A percentile compares a stretch with the other conserved stretches of the same genome.
Conservation (phyloP, 1,284 basidiomycete genomes). For the Inonotus hispidus region DNA sequence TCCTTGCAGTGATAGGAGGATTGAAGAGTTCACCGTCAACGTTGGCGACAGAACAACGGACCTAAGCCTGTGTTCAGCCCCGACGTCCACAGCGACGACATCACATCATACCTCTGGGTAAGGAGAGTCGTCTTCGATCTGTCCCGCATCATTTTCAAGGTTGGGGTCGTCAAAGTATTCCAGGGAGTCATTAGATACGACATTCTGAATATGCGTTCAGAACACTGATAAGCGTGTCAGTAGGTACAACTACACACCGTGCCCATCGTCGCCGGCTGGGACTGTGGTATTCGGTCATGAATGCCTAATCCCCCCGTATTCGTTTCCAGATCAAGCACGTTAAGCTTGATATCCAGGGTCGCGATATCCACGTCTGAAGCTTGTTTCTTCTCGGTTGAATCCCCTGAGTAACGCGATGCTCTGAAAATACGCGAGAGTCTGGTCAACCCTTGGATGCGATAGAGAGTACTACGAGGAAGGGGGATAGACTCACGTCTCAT, state of each 20-base stretch:
- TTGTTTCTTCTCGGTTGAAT: conserved; percentile 11
- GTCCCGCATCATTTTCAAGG: conserved; percentile 15
- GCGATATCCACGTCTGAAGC: conserved; percentile 14
- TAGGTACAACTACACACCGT: conserved; percentile 6
- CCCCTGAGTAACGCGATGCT: conserved; percentile 3
- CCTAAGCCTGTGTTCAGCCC: too few species aligned
- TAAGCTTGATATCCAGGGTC: conserved; percentile 19
- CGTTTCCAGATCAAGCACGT: conserved; percentile 15
- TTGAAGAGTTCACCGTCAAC: too few species aligned
- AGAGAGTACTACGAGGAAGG: neutral
- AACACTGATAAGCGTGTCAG: neutral
- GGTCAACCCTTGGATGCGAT: conserved; percentile 1
- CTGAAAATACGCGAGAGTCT: neutral
- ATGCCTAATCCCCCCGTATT: neutral
- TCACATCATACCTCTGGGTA: conserved; percentile 23
- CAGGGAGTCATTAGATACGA: conserved; percentile 7
- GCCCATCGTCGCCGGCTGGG: conserved; percentile 9
- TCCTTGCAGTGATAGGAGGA: too few species aligned
- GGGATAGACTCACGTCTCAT: conserved; percentile 11
- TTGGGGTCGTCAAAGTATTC: conserved; percentile 19
- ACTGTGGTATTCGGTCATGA: conserved; percentile 9
- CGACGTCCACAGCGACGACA: conserved; percentile 10
- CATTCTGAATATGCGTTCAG: neutral
- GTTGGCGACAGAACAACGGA: too few species aligned
- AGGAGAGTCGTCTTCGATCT: conserved; percentile 20